Evolutionary conservation across 225 moss, liverwort and hornwort species (phyloP).

Genomic region (Anthoceros angustus): DNA sequence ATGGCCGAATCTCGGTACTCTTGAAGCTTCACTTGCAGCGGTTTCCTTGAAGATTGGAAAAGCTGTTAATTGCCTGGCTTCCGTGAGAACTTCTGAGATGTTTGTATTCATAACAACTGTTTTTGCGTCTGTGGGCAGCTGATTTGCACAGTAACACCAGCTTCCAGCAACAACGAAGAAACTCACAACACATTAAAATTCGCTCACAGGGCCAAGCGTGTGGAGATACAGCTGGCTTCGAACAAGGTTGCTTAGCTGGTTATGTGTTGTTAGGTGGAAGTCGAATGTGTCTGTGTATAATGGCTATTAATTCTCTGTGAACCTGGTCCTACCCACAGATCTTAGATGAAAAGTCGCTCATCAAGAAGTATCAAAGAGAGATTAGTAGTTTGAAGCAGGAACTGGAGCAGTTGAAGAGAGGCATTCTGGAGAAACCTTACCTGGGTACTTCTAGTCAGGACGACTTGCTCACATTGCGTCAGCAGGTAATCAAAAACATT

Average conservation of each 20-base stretch:
- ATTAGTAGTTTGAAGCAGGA: constrained; percentile 88
- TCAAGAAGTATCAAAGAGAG: constrained; percentile 97
- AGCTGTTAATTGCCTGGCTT: background rate
- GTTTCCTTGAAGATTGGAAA: background rate
- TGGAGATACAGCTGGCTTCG: constrained; percentile 84
- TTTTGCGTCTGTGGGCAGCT: constrained; percentile 29
- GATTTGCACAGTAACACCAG: constrained; percentile 94
- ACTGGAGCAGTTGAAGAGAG: constrained; percentile 80
- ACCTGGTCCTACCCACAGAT: constrained; percentile 29
- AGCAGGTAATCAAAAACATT: constrained; percentile 38
- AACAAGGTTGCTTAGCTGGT: constrained; percentile 36
- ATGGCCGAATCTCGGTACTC: constrained; percentile 82
- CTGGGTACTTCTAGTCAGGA: constrained; percentile 43
- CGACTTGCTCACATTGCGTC: constrained; percentile 64
- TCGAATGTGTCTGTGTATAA: background rate
- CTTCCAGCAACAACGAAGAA: constrained; percentile 96
- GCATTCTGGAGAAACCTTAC: constrained; percentile 79
- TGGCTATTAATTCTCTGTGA: background rate
- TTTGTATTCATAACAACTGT: background rate
- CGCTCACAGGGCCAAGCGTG: constrained; percentile 87
- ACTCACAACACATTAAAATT: constrained; percentile 96
- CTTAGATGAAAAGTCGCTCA: constrained; percentile 92
- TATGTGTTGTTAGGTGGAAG: background rate
- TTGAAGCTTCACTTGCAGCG: background rate
- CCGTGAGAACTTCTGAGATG: background rate